These are phyloP conservation scores for Oryza brachyantha DNA, from an alignment of 176 grass and related monocot genomes.

Conservation along the genomic window DNA sequence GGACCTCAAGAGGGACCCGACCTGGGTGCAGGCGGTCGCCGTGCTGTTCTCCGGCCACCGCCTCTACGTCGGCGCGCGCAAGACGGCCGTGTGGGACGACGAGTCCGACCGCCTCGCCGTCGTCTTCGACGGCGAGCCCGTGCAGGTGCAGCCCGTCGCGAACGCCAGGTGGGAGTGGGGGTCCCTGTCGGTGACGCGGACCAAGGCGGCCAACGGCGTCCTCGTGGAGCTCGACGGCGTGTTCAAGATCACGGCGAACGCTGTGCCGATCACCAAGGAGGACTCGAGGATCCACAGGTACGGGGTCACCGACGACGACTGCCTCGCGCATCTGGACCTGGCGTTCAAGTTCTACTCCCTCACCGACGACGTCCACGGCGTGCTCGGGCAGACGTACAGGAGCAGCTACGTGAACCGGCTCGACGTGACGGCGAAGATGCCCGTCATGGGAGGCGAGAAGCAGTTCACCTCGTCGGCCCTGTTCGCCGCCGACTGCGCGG, in stretches of 20 bases:
- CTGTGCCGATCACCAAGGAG: conserved; percentile 24
- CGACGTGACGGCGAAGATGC: conserved; percentile 25
- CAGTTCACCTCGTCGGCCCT: neutral
- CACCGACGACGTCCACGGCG: conserved; percentile 41
- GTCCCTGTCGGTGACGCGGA: conserved; percentile 18
- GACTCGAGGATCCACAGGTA: conserved; percentile 26
- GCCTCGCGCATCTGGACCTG: conserved; percentile 24
- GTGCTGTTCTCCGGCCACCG: conserved; percentile 8
- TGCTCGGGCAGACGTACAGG: conserved; percentile 32
- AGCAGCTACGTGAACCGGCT: conserved; percentile 31
- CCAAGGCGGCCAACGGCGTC: conserved; percentile 27
- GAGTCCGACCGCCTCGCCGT: neutral
- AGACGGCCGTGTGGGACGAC: conserved; percentile 27
- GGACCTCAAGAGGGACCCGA: conserved; percentile 14
- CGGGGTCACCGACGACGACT: neutral
- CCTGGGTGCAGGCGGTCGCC: conserved; percentile 32
- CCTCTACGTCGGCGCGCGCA: conserved; percentile 23
- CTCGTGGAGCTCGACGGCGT: conserved; percentile 1
- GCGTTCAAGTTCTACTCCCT: conserved; percentile 30
- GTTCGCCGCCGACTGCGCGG: conserved; percentile 18
- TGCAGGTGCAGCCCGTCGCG: neutral
- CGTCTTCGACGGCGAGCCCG: conserved; percentile 25
- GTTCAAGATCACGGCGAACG: conserved; percentile 29
- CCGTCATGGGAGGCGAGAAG: conserved; percentile 22
- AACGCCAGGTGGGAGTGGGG: neutral